These are phyloP conservation scores for Flammula alnicola DNA, from an alignment of 1,284 basidiomycete species.

Conservation along the genomic window DNA sequence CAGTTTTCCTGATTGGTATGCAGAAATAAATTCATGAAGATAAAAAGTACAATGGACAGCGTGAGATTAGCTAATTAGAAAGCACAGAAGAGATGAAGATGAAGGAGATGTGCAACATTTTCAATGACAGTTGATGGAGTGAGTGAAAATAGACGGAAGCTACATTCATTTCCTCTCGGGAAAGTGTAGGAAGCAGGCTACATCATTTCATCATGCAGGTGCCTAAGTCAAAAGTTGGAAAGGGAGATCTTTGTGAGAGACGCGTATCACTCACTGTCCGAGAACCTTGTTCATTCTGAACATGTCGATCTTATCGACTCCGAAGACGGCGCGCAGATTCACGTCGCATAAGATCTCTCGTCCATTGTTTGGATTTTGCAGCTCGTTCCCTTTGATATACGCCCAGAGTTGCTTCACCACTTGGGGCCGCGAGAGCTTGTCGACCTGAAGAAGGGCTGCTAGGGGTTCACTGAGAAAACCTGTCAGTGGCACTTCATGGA, in stretches of 20 bases:
- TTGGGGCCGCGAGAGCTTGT: constrained; percentile 81
- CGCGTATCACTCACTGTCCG: constrained; percentile 60
- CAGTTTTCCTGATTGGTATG: too few species aligned
- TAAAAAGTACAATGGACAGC: constrained; percentile 21
- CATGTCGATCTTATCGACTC: constrained; percentile 81
- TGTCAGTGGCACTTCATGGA: constrained; percentile 5
- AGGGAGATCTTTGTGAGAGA: constrained; percentile 1
- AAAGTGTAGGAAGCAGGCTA: not conserved
- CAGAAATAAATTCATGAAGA: too few species aligned
- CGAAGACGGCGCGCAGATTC: constrained; percentile 71
- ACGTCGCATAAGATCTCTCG: constrained; percentile 84
- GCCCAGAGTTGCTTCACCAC: constrained; percentile 88
- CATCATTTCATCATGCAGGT: constrained; percentile 40
- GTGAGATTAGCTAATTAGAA: constrained; percentile 19
- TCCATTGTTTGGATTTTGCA: constrained; percentile 83
- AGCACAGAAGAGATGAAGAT: constrained; percentile 11
- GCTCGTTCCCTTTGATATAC: constrained; percentile 77
- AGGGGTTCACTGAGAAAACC: constrained; percentile 58
- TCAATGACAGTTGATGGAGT: constrained; percentile 1
- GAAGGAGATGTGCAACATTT: constrained; percentile 17
- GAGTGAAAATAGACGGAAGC: constrained; percentile 4
- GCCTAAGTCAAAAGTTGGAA: constrained; percentile 29
- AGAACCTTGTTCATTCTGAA: constrained; percentile 87
- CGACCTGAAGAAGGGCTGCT: constrained; percentile 58
- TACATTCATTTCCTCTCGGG: not conserved